Percentiles rank a stretch among this genome's conserved stretches.
Evolutionary conservation across 2,329 filamentous ascomycete species (phyloP).

Genomic region (Fusarium sp.): DNA sequence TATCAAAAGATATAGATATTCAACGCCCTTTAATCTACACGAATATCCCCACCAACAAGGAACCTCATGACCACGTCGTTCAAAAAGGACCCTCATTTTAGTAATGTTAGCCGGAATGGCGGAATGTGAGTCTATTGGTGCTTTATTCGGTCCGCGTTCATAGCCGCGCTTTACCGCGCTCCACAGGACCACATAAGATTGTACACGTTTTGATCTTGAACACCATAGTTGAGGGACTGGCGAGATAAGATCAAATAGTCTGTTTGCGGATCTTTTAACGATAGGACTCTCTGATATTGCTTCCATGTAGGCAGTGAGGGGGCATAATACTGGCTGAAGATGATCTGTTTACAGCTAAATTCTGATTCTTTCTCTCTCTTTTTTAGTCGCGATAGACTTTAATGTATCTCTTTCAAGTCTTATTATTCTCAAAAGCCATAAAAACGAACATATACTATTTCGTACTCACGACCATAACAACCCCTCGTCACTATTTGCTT

Average conservation of each 20-base stretch:
- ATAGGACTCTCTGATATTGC: too few species aligned
- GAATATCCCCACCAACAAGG: background rate
- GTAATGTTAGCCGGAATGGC: constrained; percentile 21
- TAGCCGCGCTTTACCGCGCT: constrained; percentile 35
- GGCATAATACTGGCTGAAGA: too few species aligned
- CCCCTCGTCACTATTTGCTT: background rate
- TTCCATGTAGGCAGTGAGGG: too few species aligned
- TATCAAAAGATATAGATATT: background rate
- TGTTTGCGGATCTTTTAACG: background rate
- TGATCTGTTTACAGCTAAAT: background rate
- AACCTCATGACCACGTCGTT: constrained; percentile 11
- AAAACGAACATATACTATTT: too few species aligned
- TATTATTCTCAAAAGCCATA: background rate
- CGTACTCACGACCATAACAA: too few species aligned
- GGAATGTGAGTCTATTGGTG: constrained; percentile 25
- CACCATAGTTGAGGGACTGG: background rate
- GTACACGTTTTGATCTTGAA: background rate
- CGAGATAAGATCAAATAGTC: background rate
- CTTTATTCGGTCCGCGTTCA: constrained; percentile 34
- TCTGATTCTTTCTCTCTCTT: background rate
- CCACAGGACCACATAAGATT: constrained; percentile 37
- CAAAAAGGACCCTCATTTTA: constrained; percentile 2
- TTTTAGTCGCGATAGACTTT: background rate
- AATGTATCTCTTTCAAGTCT: accelerated
- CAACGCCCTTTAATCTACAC: constrained; percentile 3